Evolutionary conservation across 2,329 filamentous ascomycete genomes (phyloP).

Genomic region (Hypoxylon sp.): DNA sequence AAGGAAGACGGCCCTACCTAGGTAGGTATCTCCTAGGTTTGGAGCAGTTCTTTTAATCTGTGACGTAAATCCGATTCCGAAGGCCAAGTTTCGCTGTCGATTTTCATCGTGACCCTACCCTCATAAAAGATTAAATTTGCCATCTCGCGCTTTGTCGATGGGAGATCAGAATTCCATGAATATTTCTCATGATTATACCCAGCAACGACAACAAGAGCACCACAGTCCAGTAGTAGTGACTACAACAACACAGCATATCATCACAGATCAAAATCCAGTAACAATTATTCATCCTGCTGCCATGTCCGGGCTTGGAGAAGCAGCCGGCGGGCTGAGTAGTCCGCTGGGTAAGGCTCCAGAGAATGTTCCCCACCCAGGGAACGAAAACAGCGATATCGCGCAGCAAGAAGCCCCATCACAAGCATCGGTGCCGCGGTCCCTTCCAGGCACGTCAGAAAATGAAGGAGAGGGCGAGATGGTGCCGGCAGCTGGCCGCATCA

Average conservation of each 20-base stretch:
- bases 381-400: background rate
- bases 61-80: conserved; percentile 49
- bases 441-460: conserved; percentile 49
- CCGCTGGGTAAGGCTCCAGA: conserved; percentile 41
- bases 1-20: background rate
- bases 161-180: conserved; percentile 36
- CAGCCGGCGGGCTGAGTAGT: conserved; percentile 42
- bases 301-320: conserved; percentile 51
- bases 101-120: conserved; percentile 26
- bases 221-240: conserved; percentile 33
- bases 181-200: conserved; percentile 38
- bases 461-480: conserved; percentile 56
- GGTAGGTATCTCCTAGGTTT: conserved; percentile 3
- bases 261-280: conserved; percentile 48
- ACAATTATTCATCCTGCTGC: conserved; percentile 50
- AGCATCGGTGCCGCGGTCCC: conserved; percentile 48
- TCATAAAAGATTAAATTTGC: conserved; percentile 42
- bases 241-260: conserved; percentile 44
- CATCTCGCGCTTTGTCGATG: conserved; percentile 8
- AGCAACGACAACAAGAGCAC: conserved; percentile 20
- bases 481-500: conserved; percentile 60
- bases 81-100: conserved; percentile 7
- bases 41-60: conserved; percentile 19
- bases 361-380: conserved; percentile 24
- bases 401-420: conserved; percentile 43